Base-by-base conservation (phyloP, 2,329 filamentous ascomycete genomes). In the Alternaria sp. region DNA sequence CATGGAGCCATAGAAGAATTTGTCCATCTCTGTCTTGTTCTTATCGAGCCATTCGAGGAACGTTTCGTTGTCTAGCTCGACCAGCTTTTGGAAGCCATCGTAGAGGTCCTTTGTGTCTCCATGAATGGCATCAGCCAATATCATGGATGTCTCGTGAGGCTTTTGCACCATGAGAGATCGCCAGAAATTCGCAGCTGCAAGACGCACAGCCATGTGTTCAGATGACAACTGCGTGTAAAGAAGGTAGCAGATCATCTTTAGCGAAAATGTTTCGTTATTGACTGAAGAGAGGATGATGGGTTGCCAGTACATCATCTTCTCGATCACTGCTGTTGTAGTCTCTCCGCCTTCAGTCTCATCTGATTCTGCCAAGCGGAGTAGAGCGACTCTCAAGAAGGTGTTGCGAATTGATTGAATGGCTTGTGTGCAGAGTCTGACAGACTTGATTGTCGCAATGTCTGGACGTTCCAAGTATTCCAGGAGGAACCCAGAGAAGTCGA, bases 141-240 rank as follows among this genome's bases (percentile, higher is more conserved):
- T 86, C 0, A 85, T 83, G 0, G 89, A 86, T 20, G 92, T 92
- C 74, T 97, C 93, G 5, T 91, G 86, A 0, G 94, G 94, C 77
- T 97, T 97, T 72, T 98, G 94, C 1, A 98, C 93, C 57, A 98
- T 85, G 68, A 98, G 88, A 46, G 97, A 92, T n/a, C 95, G 89
- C 87, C 94, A 93, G 25, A 98, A 86, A 66, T 92, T 91, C 11
- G 92, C 92, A 28, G 94, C 92, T 44, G 92, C 88, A 54, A 91
- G 79, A 16, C 93, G 89, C 8, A 97, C 87, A 1, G 85, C 80
- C 30, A 86, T 82, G 54, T 90, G 85, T 0, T 85, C 81, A 55
- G 93, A 93, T 8, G 95, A 88, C 36, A 98, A 84, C 76, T 96
- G 97, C 8, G 90, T 89, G 76, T 98, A 99, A 3, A 99, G 87